These are phyloP conservation scores for Gentiana dahurica DNA, from an alignment of 257 asterid species.

Conservation along the genomic window DNA sequence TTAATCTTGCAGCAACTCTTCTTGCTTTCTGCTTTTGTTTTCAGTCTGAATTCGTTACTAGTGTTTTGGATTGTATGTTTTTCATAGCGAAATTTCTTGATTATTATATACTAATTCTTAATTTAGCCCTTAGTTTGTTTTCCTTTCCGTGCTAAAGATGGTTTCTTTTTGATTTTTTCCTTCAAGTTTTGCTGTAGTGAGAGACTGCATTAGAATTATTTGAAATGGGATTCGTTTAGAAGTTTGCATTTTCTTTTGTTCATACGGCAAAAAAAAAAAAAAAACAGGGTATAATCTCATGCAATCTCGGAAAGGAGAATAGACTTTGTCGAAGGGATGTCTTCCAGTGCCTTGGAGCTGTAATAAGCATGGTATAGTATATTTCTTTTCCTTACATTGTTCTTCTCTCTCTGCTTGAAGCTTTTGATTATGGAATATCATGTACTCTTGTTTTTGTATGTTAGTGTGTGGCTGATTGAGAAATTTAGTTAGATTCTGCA, in stretches of 20 bases:
- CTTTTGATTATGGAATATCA: conserved; percentile 1
- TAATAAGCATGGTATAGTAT: conserved; percentile 79
- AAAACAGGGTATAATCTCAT: conserved; percentile 36
- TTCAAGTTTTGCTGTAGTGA: neutral
- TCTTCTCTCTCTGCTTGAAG: neutral
- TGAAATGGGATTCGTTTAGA: neutral
- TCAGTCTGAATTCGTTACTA: too few species aligned
- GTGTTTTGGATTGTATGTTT: too few species aligned
- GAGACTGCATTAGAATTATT: neutral
- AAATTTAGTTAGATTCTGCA: neutral
- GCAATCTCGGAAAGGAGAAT: conserved; percentile 39
- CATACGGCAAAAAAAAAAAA: neutral
- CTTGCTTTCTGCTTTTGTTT: neutral
- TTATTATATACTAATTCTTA: neutral
- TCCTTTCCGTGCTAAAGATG: too few species aligned
- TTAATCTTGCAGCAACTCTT: neutral
- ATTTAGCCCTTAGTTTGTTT: neutral
- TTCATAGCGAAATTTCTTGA: neutral
- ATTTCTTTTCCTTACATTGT: conserved; percentile 7
- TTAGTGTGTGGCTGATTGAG: neutral
- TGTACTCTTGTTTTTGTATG: neutral
- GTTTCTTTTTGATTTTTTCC: neutral
- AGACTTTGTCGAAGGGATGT: conserved; percentile 47
- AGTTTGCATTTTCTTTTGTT: neutral
- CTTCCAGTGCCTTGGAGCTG: conserved; percentile 57